These are phyloP conservation scores for Pythium biforme DNA, from an alignment of 352 stramenopile genomes.

Conservation along the genomic window DNA sequence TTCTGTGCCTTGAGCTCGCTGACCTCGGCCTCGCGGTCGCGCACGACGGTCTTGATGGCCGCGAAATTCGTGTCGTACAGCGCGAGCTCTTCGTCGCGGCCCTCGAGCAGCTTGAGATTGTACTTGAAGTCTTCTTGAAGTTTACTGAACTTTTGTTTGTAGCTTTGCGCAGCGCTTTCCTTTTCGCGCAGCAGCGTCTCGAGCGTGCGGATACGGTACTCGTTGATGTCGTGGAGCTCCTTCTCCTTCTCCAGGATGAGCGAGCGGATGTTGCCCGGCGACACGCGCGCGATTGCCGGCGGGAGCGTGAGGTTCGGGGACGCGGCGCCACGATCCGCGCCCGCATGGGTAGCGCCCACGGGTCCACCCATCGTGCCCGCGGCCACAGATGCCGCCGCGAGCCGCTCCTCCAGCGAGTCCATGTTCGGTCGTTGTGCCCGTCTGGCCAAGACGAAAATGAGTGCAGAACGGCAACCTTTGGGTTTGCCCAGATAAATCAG, in stretches of 20 bases:
- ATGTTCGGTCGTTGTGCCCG: not conserved
- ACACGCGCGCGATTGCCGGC: conserved; percentile 30
- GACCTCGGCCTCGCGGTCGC: conserved; percentile 68
- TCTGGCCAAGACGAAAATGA: not conserved
- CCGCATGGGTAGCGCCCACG: too few species aligned
- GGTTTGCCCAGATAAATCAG: conserved; percentile 8
- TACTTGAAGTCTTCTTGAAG: conserved; percentile 93
- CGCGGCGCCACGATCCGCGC: not conserved
- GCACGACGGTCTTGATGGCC: conserved; percentile 66
- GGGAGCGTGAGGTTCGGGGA: not conserved
- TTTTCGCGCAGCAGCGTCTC: conserved; percentile 80
- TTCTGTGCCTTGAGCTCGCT: conserved; percentile 64
- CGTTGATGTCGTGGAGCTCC: conserved; percentile 92
- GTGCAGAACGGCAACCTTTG: conserved; percentile 18
- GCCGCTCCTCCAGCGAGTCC: conserved; percentile 16
- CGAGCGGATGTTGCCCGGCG: conserved; percentile 72
- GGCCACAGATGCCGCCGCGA: too few species aligned
- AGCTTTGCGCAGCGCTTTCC: conserved; percentile 35
- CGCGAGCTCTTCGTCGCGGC: conserved; percentile 87
- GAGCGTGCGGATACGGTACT: conserved; percentile 84
- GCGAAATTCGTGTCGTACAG: conserved; percentile 87
- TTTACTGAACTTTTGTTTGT: conserved; percentile 81
- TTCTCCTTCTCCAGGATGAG: conserved; percentile 90
- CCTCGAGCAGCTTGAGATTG: conserved; percentile 90
- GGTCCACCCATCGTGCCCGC: too few species aligned